Percentiles rank a stretch among this genome's conserved stretches.
phyloP scores from a whole-genome alignment of 139 green algal species.

The Monoraphidium neglectum region DNA sequence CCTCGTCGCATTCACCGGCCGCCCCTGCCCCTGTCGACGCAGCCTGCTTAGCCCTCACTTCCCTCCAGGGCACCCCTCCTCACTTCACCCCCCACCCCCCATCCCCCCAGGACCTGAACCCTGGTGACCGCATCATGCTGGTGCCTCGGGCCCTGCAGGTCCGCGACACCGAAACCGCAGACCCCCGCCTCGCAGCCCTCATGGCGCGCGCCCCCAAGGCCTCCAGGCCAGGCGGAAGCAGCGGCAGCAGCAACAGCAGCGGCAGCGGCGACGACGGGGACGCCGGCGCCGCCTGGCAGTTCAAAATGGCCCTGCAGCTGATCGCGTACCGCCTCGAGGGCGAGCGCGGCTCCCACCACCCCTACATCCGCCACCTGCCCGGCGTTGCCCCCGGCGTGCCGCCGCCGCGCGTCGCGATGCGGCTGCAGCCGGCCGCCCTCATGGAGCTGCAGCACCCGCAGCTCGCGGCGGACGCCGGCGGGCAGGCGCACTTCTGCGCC shows the following conservation, averaged over 20 bases:
- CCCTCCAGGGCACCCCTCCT: too few relatives aligned
- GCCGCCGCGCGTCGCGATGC: slow-evolving; percentile 44
- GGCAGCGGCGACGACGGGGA: not conserved
- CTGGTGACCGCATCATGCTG: slow-evolving; percentile 13
- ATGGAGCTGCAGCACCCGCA: slow-evolving; percentile 17
- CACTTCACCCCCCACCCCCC: not conserved
- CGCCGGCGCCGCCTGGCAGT: slow-evolving; percentile 17
- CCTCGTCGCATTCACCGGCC: too few relatives aligned
- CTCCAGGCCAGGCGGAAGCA: not conserved
- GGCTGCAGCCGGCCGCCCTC: slow-evolving; percentile 17
- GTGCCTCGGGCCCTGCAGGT: not conserved
- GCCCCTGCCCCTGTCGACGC: too few relatives aligned
- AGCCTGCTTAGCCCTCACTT: too few relatives aligned
- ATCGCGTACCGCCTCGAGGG: slow-evolving; percentile 10
- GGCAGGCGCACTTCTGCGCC: slow-evolving; percentile 26
- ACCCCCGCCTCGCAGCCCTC: not conserved
- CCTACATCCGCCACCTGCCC: slow-evolving; percentile 43
- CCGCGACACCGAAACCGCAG: slow-evolving; percentile 2
- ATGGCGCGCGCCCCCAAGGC: not conserved
- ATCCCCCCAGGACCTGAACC: slow-evolving; percentile 3
- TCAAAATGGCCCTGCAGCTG: slow-evolving; percentile 26
- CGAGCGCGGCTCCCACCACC: slow-evolving; percentile 16
- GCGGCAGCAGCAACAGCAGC: slow-evolving; percentile 5
- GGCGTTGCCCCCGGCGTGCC: slow-evolving; percentile 28
- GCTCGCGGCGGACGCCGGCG: slow-evolving; percentile 14